Evolutionary conservation across 2,329 filamentous ascomycete species (phyloP).

Genomic region (Zasmidium angulare): DNA sequence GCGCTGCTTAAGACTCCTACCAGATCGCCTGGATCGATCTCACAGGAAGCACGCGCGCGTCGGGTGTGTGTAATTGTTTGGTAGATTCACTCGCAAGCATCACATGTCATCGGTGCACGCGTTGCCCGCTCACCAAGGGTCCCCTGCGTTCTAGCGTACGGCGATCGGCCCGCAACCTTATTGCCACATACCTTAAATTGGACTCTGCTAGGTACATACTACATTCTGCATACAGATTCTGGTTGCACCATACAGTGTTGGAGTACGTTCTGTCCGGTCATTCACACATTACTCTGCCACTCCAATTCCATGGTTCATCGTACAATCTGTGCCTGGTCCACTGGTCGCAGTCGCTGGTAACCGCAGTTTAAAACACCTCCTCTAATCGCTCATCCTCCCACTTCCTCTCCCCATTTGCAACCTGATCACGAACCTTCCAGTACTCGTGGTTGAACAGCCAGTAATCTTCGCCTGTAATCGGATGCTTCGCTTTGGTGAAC

Average conservation of each 20-base stretch:
- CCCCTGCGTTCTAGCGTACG: neutral
- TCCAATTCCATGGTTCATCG: neutral
- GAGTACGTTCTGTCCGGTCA: no score
- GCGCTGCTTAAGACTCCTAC: neutral
- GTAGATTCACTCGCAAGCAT: neutral
- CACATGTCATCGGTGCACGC: neutral
- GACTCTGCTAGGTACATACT: no score
- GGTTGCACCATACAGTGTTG: no score
- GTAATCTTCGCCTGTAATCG: conserved; percentile 81
- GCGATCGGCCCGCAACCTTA: neutral
- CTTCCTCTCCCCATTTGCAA: conserved; percentile 58
- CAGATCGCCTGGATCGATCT: neutral
- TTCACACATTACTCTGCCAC: neutral
- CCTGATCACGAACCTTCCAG: conserved; percentile 72
- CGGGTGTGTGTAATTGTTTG: neutral
- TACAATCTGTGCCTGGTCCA: neutral
- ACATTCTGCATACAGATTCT: no score
- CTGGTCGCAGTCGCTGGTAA: neutral
- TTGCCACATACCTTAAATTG: no score
- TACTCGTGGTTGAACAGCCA: conserved; percentile 90
- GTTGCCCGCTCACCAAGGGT: neutral
- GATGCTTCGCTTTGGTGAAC: conserved; percentile 73
- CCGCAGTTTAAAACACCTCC: conserved; percentile 66
- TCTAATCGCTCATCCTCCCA: conserved; percentile 68
- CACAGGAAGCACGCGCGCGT: neutral